Percentiles rank a stretch among this genome's conserved stretches.
These are phyloP conservation scores for Termitomyces sp. DNA, from an alignment of 768 basidiomycete species.

Conservation along the genomic window DNA sequence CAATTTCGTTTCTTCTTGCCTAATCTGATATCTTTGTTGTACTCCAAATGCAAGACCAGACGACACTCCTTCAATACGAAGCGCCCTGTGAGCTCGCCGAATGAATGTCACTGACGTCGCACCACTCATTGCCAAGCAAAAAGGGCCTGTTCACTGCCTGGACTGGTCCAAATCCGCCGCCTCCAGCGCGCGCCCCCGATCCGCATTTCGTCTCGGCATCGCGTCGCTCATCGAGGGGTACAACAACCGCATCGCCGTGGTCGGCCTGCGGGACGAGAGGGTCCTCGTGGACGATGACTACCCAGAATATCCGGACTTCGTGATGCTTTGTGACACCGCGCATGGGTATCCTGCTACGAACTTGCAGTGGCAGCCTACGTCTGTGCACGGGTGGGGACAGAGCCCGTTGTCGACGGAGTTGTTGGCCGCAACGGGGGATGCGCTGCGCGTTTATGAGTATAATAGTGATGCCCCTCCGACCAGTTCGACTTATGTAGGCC, in stretches of 20 bases:
- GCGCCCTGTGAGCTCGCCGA: constrained; percentile 62
- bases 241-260: constrained; percentile 74
- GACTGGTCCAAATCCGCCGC: constrained; percentile 86
- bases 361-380: constrained; percentile 88
- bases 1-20: too few relatives aligned
- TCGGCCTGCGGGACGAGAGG: constrained; percentile 78
- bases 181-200: constrained; percentile 66
- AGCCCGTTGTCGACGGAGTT: constrained; percentile 69
- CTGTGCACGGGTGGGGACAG: constrained; percentile 62
- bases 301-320: constrained; percentile 81
- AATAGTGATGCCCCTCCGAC: constrained; percentile 55
- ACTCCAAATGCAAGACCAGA: constrained; percentile 60
- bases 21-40: constrained; percentile 1
- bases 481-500: constrained; percentile 64
- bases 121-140: constrained; percentile 9
- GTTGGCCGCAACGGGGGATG: constrained; percentile 92
- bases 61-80: constrained; percentile 74
- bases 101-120: not conserved
- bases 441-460: constrained; percentile 89
- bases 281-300: constrained; percentile 85
- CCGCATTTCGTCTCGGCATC: constrained; percentile 79
- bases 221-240: constrained; percentile 84
- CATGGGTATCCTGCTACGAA: constrained; percentile 93
- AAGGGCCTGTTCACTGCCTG: constrained; percentile 82
- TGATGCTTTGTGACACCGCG: constrained; percentile 74